These are phyloP conservation scores for Yamadazyma triangularis DNA, from an alignment of 1,139 yeast species.

Conservation along the genomic window DNA sequence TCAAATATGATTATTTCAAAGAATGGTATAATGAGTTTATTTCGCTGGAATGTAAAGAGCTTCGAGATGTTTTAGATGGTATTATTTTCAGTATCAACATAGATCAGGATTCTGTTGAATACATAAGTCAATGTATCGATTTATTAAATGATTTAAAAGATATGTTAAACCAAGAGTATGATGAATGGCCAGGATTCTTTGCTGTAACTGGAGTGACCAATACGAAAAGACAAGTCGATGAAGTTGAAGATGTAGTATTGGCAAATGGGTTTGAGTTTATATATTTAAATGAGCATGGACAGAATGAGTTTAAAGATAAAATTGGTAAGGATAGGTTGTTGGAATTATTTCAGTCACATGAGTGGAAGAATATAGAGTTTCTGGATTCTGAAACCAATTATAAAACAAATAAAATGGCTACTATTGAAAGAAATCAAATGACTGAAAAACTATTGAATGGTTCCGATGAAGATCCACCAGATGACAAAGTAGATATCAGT, in stretches of 20 bases:
- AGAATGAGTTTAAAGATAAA: constrained; percentile 23
- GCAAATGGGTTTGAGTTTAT: constrained; percentile 30
- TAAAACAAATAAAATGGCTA: constrained; percentile 16
- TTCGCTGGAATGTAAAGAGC: constrained; percentile 28
- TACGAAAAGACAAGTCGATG: constrained; percentile 11
- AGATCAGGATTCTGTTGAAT: constrained; percentile 12
- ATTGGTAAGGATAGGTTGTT: constrained; percentile 26
- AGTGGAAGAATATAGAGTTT: constrained; percentile 27
- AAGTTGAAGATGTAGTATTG: constrained; percentile 27
- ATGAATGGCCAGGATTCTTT: constrained; percentile 20
- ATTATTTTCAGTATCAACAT: constrained; percentile 30
- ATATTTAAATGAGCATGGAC: constrained; percentile 18
- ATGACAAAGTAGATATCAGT: constrained; percentile 19
- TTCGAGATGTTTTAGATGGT: constrained; percentile 37
- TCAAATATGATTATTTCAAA: constrained; percentile 13
- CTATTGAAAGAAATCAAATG: constrained; percentile 20
- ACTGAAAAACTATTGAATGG: constrained; percentile 19
- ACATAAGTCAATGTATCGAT: constrained; percentile 14
- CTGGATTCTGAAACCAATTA: constrained; percentile 8
- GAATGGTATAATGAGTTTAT: constrained; percentile 30
- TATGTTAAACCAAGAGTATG: constrained; percentile 9
- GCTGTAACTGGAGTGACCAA: constrained; percentile 20
- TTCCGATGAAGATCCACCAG: constrained; percentile 8
- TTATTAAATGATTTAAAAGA: constrained; percentile 14
- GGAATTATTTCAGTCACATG: constrained; percentile 38